phyloP scores from a whole-genome alignment of 192 early-diverging fungal species.

The Coemansia erecta region DNA sequence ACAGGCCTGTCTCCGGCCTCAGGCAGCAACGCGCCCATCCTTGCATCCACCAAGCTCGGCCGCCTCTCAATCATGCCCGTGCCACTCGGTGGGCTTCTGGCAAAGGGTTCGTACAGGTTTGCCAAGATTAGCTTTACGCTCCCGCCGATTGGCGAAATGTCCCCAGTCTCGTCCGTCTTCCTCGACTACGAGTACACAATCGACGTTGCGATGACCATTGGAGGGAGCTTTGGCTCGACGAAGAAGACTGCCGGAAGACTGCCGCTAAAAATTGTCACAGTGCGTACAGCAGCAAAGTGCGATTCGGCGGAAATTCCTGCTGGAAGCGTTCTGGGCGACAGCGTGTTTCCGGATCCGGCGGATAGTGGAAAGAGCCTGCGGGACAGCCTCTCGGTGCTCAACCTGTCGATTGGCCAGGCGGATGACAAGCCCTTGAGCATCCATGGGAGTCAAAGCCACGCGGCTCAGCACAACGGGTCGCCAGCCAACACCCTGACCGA shows the following conservation, averaged over 20 bases:
- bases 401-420: slow-evolving; percentile 39
- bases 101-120: slow-evolving; percentile 51
- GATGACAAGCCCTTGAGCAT: slow-evolving; percentile 11
- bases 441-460: background rate
- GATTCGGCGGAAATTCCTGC: background rate
- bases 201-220: slow-evolving; percentile 43
- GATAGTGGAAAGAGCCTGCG: slow-evolving; percentile 29
- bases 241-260: slow-evolving; percentile 25
- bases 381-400: slow-evolving; percentile 43
- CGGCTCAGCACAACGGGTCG: slow-evolving; percentile 21
- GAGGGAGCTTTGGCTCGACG: slow-evolving; percentile 48
- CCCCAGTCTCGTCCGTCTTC: slow-evolving; percentile 49
- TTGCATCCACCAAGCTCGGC: slow-evolving; percentile 11
- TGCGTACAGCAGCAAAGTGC: slow-evolving; percentile 25
- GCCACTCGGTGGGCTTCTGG: slow-evolving; percentile 34
- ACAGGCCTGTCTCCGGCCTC: background rate
- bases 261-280: slow-evolving; percentile 46
- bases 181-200: slow-evolving; percentile 52
- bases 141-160: slow-evolving; percentile 42
- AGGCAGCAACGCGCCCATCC: slow-evolving; percentile 2
- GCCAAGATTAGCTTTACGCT: slow-evolving; percentile 48
- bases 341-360: slow-evolving; percentile 2
- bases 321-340: background rate
- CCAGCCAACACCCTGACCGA: slow-evolving; percentile 48
- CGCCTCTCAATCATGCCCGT: slow-evolving; percentile 28